Percentiles rank a stretch among this genome's conserved stretches.
phyloP scores from a whole-genome alignment of 768 basidiomycete species.

The Trametes gibbosa region DNA sequence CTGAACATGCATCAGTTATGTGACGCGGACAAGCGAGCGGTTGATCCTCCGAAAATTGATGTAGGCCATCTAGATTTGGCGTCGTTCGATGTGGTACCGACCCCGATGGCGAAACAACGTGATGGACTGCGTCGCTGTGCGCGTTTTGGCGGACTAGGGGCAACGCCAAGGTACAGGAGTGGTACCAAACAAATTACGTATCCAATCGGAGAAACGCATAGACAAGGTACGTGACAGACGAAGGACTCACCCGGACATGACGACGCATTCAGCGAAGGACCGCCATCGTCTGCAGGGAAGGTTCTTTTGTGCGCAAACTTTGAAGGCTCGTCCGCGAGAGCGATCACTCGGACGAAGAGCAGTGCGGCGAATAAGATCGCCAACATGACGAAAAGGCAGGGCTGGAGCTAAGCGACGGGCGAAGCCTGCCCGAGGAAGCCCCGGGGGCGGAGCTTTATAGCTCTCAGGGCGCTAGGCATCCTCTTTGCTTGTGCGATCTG shows the following conservation, averaged over 20 bases:
- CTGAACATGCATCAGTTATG: slow-evolving; percentile 29
- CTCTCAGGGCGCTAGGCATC: background rate
- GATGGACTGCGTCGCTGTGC: background rate
- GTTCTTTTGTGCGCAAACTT: background rate
- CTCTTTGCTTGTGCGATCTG: background rate
- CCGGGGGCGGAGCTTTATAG: slow-evolving; percentile 12
- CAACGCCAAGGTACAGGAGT: background rate
- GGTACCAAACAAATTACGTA: background rate
- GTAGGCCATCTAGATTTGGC: background rate
- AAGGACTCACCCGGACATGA: slow-evolving; percentile 27
- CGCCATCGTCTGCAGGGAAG: background rate
- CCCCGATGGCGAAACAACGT: background rate
- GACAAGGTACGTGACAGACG: background rate
- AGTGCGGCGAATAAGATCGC: slow-evolving; percentile 13
- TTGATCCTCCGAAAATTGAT: background rate
- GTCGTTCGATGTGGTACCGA: background rate
- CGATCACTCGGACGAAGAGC: slow-evolving; percentile 10
- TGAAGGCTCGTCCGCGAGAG: slow-evolving; percentile 11
- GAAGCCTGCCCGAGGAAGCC: slow-evolving; percentile 14
- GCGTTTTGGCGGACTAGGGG: background rate
- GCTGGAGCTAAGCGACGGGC: slow-evolving; percentile 2
- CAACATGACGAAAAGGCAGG: slow-evolving; percentile 1
- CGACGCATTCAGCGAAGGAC: slow-evolving; percentile 27
- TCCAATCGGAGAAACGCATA: slow-evolving; percentile 7
- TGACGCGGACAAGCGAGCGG: background rate